Conservation (phyloP, 345 rosid genomes). For the Brassica nigra region DNA sequence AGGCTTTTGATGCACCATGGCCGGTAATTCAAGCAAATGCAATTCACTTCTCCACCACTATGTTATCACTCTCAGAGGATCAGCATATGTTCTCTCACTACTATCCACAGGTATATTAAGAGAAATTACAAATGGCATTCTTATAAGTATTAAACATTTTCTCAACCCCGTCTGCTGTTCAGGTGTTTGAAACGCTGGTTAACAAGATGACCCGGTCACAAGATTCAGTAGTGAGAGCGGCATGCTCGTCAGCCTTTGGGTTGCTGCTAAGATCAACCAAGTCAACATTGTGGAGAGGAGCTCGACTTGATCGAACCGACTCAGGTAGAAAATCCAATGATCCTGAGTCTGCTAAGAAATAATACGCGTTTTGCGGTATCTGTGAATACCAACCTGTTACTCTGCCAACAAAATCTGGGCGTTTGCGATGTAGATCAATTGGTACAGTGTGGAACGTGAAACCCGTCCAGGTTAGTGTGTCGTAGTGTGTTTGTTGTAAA, state of each 20-base stretch:
- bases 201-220: constrained; percentile 75
- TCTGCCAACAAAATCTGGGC: neutral
- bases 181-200: constrained; percentile 84
- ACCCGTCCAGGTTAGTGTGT: constrained; percentile 22
- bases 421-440: constrained; percentile 10
- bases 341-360: constrained; percentile 40
- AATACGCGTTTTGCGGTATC: neutral
- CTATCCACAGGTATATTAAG: constrained; percentile 66
- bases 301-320: constrained; percentile 60
- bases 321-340: constrained; percentile 47
- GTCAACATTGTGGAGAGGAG: constrained; percentile 60
- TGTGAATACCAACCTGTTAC: constrained; percentile 28
- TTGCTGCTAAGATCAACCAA: constrained; percentile 67
- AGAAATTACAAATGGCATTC: constrained; percentile 16
- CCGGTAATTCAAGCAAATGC: constrained; percentile 94
- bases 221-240: constrained; percentile 82
- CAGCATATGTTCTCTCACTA: constrained; percentile 66
- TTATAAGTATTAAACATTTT: neutral
- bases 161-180: constrained; percentile 19
- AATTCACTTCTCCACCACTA: constrained; percentile 76
- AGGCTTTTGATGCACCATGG: constrained; percentile 96
- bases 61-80: constrained; percentile 81
- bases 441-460: constrained; percentile 28
- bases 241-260: constrained; percentile 74
- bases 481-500: constrained; percentile 37